Evolutionary conservation across 495 filamentous ascomycete species (phyloP).

Genomic region (Extremus antarcticus): DNA sequence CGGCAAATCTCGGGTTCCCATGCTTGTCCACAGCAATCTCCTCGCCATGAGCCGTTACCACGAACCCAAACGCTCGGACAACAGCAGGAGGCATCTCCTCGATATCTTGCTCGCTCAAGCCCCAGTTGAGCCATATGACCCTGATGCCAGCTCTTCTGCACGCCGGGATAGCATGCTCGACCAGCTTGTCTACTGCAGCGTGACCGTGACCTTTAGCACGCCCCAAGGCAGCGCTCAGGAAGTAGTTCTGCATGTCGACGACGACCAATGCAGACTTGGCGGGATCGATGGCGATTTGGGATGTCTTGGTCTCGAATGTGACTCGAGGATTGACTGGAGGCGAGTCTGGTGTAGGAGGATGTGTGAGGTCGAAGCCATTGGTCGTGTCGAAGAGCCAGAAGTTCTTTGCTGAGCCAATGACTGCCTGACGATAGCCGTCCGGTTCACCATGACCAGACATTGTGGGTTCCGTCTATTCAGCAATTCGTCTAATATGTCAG

Average conservation of each 20-base stretch:
- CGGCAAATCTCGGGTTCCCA: constrained; percentile 15
- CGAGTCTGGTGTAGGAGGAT: constrained; percentile 5
- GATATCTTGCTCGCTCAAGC: constrained; percentile 43
- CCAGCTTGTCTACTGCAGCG: constrained; percentile 24
- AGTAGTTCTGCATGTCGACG: constrained; percentile 56
- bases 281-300: constrained; percentile 34
- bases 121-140: constrained; percentile 53
- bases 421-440: constrained; percentile 17
- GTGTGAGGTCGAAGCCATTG: constrained; percentile 28
- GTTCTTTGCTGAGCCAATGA: constrained; percentile 22
- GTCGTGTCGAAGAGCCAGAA: constrained; percentile 25
- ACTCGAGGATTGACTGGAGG: constrained; percentile 4
- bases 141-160: constrained; percentile 38
- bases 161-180: constrained; percentile 34
- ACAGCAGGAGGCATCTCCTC: constrained; percentile 39
- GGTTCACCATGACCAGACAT: constrained; percentile 11
- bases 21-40: constrained; percentile 21
- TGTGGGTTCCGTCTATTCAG: no score
- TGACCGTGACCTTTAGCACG: constrained; percentile 24
- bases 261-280: constrained; percentile 41
- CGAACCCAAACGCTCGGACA: constrained; percentile 38
- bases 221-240: constrained; percentile 37
- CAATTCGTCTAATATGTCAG: no score
- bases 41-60: constrained; percentile 9
- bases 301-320: constrained; percentile 21